Conservation (phyloP, 192 early-diverging fungal species). For the Coemansia sp. region DNA sequence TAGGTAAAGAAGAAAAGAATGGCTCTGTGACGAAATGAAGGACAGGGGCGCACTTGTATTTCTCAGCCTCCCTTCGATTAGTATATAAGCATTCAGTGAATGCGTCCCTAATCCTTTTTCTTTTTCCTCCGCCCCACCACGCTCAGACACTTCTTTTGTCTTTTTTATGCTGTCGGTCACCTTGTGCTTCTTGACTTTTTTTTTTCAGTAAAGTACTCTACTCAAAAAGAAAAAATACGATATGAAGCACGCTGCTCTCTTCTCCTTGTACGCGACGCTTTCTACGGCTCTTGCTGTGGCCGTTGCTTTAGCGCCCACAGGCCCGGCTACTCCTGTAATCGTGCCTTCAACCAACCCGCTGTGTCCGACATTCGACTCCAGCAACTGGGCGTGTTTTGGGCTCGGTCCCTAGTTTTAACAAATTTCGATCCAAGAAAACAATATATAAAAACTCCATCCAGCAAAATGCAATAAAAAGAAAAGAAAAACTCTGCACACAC, state of each 20-base stretch:
- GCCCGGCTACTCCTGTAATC: neutral
- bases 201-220: neutral
- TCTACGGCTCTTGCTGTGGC: neutral
- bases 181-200: neutral
- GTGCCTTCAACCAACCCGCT: slow-evolving; percentile 19
- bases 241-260: too few relatives aligned
- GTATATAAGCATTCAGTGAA: too few relatives aligned
- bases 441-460: neutral
- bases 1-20: too few relatives aligned
- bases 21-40: too few relatives aligned
- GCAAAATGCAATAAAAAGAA: slow-evolving; percentile 7
- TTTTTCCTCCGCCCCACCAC: too few relatives aligned
- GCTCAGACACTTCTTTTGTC: too few relatives aligned
- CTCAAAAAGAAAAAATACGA: too few relatives aligned
- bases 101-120: too few relatives aligned
- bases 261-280: too few relatives aligned
- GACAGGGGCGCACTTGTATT: too few relatives aligned
- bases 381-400: slow-evolving; percentile 39
- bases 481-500: slow-evolving; percentile 2
- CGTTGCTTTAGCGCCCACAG: neutral
- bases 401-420: slow-evolving; percentile 21
- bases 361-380: slow-evolving; percentile 36
- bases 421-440: slow-evolving; percentile 4
- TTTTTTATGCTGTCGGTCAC: too few relatives aligned
- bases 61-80: too few relatives aligned